Base-by-base conservation (phyloP, 345 rosid species). In the Bruguiera parviflora region DNA sequence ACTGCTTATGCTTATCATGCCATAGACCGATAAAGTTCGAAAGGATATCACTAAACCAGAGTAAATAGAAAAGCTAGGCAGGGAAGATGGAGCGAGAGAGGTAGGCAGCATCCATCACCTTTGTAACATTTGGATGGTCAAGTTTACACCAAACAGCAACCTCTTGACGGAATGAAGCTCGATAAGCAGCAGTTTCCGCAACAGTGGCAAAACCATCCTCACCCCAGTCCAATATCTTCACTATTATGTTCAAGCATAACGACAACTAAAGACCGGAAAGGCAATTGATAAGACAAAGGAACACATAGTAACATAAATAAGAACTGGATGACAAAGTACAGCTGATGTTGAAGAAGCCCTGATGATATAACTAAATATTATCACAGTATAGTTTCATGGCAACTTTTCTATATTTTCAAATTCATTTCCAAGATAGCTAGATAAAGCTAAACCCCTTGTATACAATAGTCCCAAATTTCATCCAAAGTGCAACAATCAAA, bases 81-180 rank as follows among this genome's bases (percentile, higher is more conserved):
- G 7, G 18, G n/a, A 33, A 9, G 29, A 52, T 24, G 59, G 16
- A 21, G 28, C 18, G 13, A 56, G 59, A 56, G 16, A 24, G 59
- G 28, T 13, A 16, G 37, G 28, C 25, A 16, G 37, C 7, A 20
- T 9, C 37, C 27, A 46, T 62, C 52, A 71, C 80, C 76, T 77
- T 77, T 0, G 80, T 77, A 15, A 77, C 80, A 13, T 77, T 77
- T n/a, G 73, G 70, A 67, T 72, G 80, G 43, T 67, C 73, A 64
- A 77, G 80, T 32, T 77, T 77, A 32, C 72, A 70, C 80, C 80
- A 72, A 52, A 77, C 80, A 77, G 80, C 80, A 67, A 77, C 76
- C 56, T 77, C 80, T 77, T 77, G 80, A 60, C 25, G 27, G 49
- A 77, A 77, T 9, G 80, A 77, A 32, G 76, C 72, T 28, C 76